Percentiles rank a stretch among this genome's conserved stretches.
These are phyloP conservation scores for Ganoderma boninense DNA, from an alignment of 1,284 basidiomycete species.

Conservation along the genomic window DNA sequence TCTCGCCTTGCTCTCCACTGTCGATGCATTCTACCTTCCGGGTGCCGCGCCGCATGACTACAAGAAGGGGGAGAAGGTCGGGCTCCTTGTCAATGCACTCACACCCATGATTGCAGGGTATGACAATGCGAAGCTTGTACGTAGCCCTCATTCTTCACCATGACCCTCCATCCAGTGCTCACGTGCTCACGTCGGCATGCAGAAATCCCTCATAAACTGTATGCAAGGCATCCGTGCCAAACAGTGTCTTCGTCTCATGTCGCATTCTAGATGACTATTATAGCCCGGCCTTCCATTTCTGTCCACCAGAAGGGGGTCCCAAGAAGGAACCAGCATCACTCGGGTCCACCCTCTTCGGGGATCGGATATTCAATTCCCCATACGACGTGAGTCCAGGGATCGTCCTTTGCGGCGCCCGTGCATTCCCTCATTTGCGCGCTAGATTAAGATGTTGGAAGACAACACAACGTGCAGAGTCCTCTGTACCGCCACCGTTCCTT, in stretches of 20 bases:
- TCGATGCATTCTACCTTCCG: slow-evolving; percentile 72
- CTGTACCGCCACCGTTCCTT: slow-evolving; percentile 70
- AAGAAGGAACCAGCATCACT: slow-evolving; percentile 87
- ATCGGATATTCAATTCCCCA: slow-evolving; percentile 92
- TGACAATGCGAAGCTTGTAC: slow-evolving; percentile 82
- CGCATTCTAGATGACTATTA: slow-evolving; percentile 82
- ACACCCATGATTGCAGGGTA: slow-evolving; percentile 81
- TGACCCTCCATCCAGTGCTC: not conserved
- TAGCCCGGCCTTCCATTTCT: slow-evolving; percentile 87
- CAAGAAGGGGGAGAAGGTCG: slow-evolving; percentile 71
- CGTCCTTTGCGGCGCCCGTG: not conserved
- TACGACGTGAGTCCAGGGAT: slow-evolving; percentile 72
- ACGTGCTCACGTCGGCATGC: slow-evolving; percentile 12
- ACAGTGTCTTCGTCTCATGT: slow-evolving; percentile 7
- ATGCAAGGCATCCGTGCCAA: slow-evolving; percentile 35
- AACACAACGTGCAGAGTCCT: slow-evolving; percentile 82
- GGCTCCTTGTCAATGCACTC: slow-evolving; percentile 86
- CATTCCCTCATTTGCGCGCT: not conserved
- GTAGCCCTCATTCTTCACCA: slow-evolving; percentile 30
- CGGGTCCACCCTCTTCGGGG: slow-evolving; percentile 95
- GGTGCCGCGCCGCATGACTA: slow-evolving; percentile 87
- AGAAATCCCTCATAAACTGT: slow-evolving; percentile 90
- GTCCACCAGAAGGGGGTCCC: slow-evolving; percentile 80
- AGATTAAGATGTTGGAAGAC: slow-evolving; percentile 82
- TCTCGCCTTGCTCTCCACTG: slow-evolving; percentile 36